Conservation (phyloP, 371 early-diverging fungal species). For the Blakeslea trispora region DNA sequence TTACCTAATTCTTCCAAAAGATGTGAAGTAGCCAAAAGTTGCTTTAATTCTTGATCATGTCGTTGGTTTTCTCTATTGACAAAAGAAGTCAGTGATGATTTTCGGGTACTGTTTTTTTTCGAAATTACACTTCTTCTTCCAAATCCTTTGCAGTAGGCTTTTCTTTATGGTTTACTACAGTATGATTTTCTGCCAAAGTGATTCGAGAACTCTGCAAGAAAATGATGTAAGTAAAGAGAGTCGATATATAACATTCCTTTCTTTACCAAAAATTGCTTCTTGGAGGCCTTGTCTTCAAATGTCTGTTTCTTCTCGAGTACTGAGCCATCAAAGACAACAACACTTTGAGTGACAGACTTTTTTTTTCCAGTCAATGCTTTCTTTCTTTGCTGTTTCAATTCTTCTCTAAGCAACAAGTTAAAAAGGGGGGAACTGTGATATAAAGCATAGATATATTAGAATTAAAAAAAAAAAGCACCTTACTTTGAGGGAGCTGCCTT, state of each 20-base stretch:
- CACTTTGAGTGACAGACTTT: slow-evolving; percentile 23
- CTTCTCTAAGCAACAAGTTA: slow-evolving; percentile 2
- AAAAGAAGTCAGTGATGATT: not conserved
- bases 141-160: slow-evolving; percentile 27
- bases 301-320: slow-evolving; percentile 27
- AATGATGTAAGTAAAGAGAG: not conserved
- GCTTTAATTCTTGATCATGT: slow-evolving; percentile 43
- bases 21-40: slow-evolving; percentile 41
- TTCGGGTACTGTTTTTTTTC: not conserved
- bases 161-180: slow-evolving; percentile 7
- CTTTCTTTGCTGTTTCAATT: slow-evolving; percentile 11
- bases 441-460: too few relatives aligned
- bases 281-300: slow-evolving; percentile 29
- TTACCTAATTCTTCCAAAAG: slow-evolving; percentile 48
- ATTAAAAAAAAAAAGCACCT: not conserved
- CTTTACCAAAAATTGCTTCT: slow-evolving; percentile 46
- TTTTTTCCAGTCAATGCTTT: slow-evolving; percentile 1
- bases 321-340: slow-evolving; percentile 48
- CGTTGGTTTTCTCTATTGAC: slow-evolving; percentile 40
- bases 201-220: slow-evolving; percentile 35
- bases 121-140: slow-evolving; percentile 41
- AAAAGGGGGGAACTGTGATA: too few relatives aligned
- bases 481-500: slow-evolving; percentile 24
- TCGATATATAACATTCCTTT: not conserved
- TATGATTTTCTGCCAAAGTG: slow-evolving; percentile 19